Conservation (phyloP, 2,329 filamentous ascomycete genomes). For the Cladobotryum mycophilum region DNA sequence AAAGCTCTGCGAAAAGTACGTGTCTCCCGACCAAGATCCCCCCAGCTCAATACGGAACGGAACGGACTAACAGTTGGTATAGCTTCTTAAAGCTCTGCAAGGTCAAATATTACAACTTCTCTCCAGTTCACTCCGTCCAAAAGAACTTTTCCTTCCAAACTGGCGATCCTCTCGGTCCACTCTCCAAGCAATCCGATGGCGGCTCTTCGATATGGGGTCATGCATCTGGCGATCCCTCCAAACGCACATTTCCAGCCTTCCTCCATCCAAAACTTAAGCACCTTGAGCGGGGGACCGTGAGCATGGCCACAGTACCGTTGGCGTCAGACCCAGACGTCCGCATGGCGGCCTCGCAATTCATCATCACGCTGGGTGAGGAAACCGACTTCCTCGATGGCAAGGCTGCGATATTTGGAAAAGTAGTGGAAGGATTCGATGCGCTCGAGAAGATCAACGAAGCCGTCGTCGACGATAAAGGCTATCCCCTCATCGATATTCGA, state of each 20-base stretch:
- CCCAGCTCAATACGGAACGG: constrained; percentile 31
- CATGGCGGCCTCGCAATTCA: constrained; percentile 84
- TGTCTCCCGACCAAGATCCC: constrained; percentile 16
- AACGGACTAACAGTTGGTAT: constrained; percentile 37
- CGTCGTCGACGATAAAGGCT: constrained; percentile 78
- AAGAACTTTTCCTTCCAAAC: constrained; percentile 96
- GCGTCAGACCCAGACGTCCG: constrained; percentile 72
- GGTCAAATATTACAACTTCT: constrained; percentile 98
- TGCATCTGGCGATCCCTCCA: constrained; percentile 58
- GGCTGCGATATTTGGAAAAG: constrained; percentile 89
- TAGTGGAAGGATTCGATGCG: constrained; percentile 91
- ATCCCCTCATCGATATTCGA: constrained; percentile 88
- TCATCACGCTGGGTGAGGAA: constrained; percentile 83
- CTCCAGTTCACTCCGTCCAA: constrained; percentile 84
- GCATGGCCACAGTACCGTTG: constrained; percentile 87
- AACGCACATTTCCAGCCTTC: constrained; percentile 75
- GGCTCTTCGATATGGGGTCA: constrained; percentile 90
- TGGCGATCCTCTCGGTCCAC: constrained; percentile 85
- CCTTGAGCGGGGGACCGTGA: constrained; percentile 81
- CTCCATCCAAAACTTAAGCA: constrained; percentile 87
- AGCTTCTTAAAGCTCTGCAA: constrained; percentile 99
- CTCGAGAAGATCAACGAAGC: constrained; percentile 89
- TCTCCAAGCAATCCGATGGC: constrained; percentile 79
- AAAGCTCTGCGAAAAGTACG: constrained; percentile 91
- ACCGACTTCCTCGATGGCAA: constrained; percentile 89